Conservation (phyloP, 345 rosid species). For the Brassica juncea region DNA sequence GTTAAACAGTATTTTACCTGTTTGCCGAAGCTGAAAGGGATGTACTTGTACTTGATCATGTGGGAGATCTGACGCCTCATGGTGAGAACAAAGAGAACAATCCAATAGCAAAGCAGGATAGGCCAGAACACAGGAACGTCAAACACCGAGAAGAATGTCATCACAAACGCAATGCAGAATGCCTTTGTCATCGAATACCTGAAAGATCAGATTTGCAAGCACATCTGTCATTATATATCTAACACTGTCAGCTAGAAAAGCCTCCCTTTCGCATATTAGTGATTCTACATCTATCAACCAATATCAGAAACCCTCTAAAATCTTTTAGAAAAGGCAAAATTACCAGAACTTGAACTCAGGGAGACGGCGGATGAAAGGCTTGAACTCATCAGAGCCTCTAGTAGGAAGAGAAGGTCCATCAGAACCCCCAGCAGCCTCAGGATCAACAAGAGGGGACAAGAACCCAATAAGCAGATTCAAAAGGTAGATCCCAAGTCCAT, state of each 20-base stretch:
- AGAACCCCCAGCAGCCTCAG: conserved; percentile 61
- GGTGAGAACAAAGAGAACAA: conserved; percentile 66
- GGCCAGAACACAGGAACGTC: conserved; percentile 89
- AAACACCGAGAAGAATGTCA: conserved; percentile 74
- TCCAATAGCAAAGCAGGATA: conserved; percentile 65
- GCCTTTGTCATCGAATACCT: conserved; percentile 81
- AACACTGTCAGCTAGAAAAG: not conserved
- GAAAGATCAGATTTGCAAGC: conserved; percentile 5
- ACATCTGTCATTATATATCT: not conserved
- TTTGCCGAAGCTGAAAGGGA: conserved; percentile 66
- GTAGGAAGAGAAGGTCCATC: conserved; percentile 90
- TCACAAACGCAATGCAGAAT: conserved; percentile 57
- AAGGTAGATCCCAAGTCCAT: conserved; percentile 90
- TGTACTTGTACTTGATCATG: conserved; percentile 72
- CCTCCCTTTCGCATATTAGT: not conserved
- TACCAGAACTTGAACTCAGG: conserved; percentile 99
- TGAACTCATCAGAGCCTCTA: conserved; percentile 94
- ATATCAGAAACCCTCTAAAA: not conserved
- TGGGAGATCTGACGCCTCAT: conserved; percentile 73
- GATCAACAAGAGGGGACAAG: conserved; percentile 91
- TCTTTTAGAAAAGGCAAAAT: not conserved
- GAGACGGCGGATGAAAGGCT: conserved; percentile 91
- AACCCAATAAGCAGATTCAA: conserved; percentile 90
- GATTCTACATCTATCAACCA: not conserved
- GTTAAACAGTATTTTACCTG: conserved; percentile 44